Base-by-base conservation (phyloP, 495 filamentous ascomycete species). In the Cenococcum geophilum region DNA sequence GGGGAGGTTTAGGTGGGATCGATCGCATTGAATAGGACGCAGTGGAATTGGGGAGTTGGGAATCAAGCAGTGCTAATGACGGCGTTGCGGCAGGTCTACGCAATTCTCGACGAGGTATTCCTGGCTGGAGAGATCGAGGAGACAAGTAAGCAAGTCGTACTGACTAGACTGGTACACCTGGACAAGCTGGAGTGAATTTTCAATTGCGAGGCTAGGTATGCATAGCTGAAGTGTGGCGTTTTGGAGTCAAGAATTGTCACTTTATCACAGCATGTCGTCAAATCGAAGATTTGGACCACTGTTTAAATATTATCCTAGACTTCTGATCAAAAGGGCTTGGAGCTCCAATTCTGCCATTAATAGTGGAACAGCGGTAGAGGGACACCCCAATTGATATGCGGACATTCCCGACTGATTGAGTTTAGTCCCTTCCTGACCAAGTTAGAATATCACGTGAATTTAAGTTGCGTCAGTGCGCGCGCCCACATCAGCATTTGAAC, bases 121-220 rank as follows among this genome's bases (percentile, higher is more conserved):
- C 84, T 98, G 53, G 93, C 93, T 0, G 93, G 93, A 55, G 93
- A 98, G 79, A 90, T 98, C 62, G 89, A 98, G 77, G 93, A 98
- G 79, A 97, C 93, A 48, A 92, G 88, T 71, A 97, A 97, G 75
- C 92, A 97, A 76, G 93, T 98, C 34, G 93, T 98, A 55, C 75
- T 98, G 68, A 96, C 92, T 59, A 75, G 93, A 71, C 75, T 98
- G 74, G 93, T 96, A 72, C 92, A 97, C 78, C 72, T 98, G 74
- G 93, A 98, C 72, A 98, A 98, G 71, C 75, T 98, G 74, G 93
- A 98, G 73, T 98, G 76, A 77, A 18, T 51, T 18, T 23, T 16
- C 21, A 6, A 32, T 2, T 23, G 18, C 25, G 45, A 22, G 45
- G 14, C 14, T 47, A 12, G 42, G 42, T 47, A 1, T 23, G 45